Conservation (phyloP, 495 filamentous ascomycete species). For the Apodospora peruviana region DNA sequence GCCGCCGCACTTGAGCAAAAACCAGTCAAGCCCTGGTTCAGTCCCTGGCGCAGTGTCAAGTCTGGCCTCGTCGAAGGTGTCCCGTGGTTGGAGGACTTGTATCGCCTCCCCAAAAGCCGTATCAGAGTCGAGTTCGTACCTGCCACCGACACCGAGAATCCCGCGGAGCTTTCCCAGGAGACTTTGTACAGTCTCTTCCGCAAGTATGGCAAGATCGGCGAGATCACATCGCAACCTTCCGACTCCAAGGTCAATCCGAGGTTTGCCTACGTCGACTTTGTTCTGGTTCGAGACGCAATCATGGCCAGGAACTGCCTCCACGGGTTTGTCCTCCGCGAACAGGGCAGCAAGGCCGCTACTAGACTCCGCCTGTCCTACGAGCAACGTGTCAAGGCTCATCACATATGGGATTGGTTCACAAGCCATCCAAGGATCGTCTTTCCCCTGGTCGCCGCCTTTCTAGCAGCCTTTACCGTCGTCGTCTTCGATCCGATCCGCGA, state of each 20-base stretch:
- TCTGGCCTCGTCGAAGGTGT: conserved; percentile 67
- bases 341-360: conserved; percentile 70
- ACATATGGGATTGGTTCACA: conserved; percentile 83
- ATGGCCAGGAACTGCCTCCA: conserved; percentile 93
- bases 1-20: conserved; percentile 53
- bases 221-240: conserved; percentile 71
- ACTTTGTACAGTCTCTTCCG: conserved; percentile 82
- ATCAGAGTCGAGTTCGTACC: conserved; percentile 81
- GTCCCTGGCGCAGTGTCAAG: conserved; percentile 66
- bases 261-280: conserved; percentile 75
- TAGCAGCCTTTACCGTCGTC: conserved; percentile 81
- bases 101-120: conserved; percentile 68
- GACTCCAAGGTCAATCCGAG: conserved; percentile 79
- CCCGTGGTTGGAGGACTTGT: conserved; percentile 95
- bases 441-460: conserved; percentile 68
- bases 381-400: conserved; percentile 64
- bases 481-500: conserved; percentile 90
- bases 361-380: conserved; percentile 77
- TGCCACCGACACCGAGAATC: conserved; percentile 48
- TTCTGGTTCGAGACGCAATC: conserved; percentile 61
- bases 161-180: conserved; percentile 75
- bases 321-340: conserved; percentile 65
- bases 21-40: conserved; percentile 85
- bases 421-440: conserved; percentile 86
- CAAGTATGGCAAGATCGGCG: conserved; percentile 77